These are phyloP conservation scores for Exophiala calicioides DNA, from an alignment of 2,329 filamentous ascomycete species.

Conservation along the genomic window DNA sequence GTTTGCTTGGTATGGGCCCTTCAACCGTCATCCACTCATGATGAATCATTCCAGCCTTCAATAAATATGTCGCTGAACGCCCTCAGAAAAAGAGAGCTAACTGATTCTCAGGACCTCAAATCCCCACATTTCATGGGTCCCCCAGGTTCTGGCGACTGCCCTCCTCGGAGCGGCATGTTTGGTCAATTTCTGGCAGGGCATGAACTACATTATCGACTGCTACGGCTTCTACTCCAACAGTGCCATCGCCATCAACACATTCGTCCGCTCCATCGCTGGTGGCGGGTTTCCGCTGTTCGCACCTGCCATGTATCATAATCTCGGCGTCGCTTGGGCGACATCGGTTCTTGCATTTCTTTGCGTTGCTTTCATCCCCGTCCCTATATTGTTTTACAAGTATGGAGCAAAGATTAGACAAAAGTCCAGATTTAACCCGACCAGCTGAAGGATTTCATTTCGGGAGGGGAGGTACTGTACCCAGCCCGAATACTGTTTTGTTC, in stretches of 20 bases:
- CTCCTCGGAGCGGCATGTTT: constrained; percentile 47
- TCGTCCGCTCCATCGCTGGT: constrained; percentile 39
- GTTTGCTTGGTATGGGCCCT: constrained; percentile 46
- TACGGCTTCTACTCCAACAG: constrained; percentile 44
- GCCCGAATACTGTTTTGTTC: too few species aligned
- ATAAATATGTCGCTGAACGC: background rate
- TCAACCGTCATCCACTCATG: too few species aligned
- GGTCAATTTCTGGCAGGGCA: constrained; percentile 47
- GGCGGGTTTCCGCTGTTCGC: constrained; percentile 38
- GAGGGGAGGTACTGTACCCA: too few species aligned
- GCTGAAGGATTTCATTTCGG: background rate
- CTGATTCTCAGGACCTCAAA: constrained; percentile 36
- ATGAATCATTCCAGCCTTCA: too few species aligned
- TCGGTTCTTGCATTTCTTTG: constrained; percentile 43
- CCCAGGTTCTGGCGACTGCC: constrained; percentile 46
- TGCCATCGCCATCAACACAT: constrained; percentile 42
- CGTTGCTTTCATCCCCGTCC: constrained; percentile 47
- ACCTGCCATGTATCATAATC: constrained; percentile 39
- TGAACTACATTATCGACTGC: constrained; percentile 47
- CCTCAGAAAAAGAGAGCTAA: background rate
- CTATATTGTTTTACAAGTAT: constrained; percentile 52
- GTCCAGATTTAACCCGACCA: constrained; percentile 42
- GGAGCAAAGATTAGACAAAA: constrained; percentile 47
- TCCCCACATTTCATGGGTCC: constrained; percentile 45
- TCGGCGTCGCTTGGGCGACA: constrained; percentile 44